Base-by-base conservation (phyloP, 2,329 filamentous ascomycete species). In the Monilinia vaccinii-corymbosi region DNA sequence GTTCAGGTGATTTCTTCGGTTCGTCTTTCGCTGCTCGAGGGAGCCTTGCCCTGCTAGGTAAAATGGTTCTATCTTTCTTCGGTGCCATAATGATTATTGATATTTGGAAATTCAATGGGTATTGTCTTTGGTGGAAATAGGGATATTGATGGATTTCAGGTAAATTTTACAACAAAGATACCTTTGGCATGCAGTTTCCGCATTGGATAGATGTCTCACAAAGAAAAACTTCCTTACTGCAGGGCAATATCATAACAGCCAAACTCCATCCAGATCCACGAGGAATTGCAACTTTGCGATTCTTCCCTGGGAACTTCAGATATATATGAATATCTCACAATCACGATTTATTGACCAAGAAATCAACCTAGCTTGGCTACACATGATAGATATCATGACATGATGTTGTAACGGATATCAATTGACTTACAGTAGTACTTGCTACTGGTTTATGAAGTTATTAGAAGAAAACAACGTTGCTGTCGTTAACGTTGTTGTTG, bases 11-110 rank as follows among this genome's bases (percentile, higher is more conserved):
- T 25, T 44, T 3, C 32, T 51, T 34, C 6, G 10, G 13, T 23
- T 53, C 38, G 31, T 53, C 42, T 44, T 59, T 59, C 28, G 57
- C 57, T 45, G 23, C 49, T 25, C 57, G 57, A 36, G 48, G 9
- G 13, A 59, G 40, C n/a, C 57, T 46, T 31, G 6, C 2, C 32
- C 48, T 59, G 38, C 4, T 21, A 13, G n/a, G 40, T 9, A 13
- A 23, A 21, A 28, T 7, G 38, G 25, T 16, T 14, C 6, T 38
- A 31, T 46, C 23, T 46, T 55, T 59, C 32, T 38, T 31, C 3
- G 32, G 42, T 11, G 32, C 28, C 57, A 59, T 59, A 18, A n/a
- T 53, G n/a, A 46, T 38, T 11, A 11, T 2, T 23, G 36, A 32
- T 32, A 21, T 16, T 32, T 44, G 8, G 23, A 1, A 23, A 55